These are phyloP conservation scores for Trapa bicornis DNA, from an alignment of 345 rosid species.

Conservation along the genomic window DNA sequence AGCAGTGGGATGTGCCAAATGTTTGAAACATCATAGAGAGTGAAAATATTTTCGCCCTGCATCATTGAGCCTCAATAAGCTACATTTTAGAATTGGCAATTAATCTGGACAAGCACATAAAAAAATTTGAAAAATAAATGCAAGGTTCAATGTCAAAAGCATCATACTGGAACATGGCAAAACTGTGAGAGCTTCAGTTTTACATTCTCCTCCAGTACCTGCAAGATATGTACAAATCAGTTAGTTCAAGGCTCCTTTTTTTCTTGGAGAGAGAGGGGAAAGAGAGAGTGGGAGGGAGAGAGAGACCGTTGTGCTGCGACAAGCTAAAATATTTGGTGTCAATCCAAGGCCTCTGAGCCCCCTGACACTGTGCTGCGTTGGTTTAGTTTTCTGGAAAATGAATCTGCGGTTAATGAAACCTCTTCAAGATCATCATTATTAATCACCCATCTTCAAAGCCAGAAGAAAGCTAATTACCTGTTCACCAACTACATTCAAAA, in stretches of 20 bases:
- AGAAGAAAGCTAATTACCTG: conserved; percentile 35
- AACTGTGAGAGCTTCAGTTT: conserved; percentile 80
- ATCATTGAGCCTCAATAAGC: background rate
- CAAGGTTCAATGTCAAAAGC: background rate
- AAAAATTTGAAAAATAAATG: background rate
- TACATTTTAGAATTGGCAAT: background rate
- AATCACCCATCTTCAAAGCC: background rate
- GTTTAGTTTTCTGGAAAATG: conserved; percentile 79
- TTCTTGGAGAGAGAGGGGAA: background rate
- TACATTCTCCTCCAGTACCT: conserved; percentile 84
- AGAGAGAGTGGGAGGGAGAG: conserved; percentile 7
- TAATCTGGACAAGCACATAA: background rate
- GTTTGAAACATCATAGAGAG: conserved; percentile 83
- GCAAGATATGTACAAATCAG: conserved; percentile 14
- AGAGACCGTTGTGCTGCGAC: conserved; percentile 73
- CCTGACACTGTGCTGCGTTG: conserved; percentile 92
- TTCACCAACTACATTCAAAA: conserved; percentile 89
- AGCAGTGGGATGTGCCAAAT: conserved; percentile 96
- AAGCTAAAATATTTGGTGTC: conserved; percentile 80
- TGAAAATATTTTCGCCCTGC: conserved; percentile 64
- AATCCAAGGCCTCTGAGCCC: conserved; percentile 79
- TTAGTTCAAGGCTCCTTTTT: conserved; percentile 10
- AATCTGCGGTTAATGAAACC: background rate
- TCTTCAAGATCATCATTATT: background rate
- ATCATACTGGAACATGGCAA: conserved; percentile 75